Conservation (phyloP, 2,329 filamentous ascomycete genomes). For the Pseudofabraea citricarpa region DNA sequence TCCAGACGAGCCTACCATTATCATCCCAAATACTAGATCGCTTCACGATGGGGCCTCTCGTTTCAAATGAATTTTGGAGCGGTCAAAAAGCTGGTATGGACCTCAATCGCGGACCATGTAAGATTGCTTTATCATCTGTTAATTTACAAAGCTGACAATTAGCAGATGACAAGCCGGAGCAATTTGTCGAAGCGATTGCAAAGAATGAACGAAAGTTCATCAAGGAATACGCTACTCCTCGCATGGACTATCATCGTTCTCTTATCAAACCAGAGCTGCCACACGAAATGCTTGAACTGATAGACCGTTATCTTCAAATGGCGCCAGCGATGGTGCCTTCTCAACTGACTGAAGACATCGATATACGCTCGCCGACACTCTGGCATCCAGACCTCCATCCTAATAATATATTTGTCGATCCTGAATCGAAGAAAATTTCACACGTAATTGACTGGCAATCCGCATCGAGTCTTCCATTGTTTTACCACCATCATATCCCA, state of each 20-base stretch:
- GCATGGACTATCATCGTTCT: conserved; percentile 12
- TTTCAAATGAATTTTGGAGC: conserved; percentile 5
- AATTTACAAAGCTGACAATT: too few species aligned
- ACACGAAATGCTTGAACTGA: conserved; percentile 11
- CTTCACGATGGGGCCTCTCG: conserved; percentile 7
- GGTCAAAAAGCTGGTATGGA: conserved; percentile 9
- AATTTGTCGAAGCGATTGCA: conserved; percentile 10
- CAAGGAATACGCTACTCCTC: conserved; percentile 8
- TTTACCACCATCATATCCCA: conserved; percentile 12
- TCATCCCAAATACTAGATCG: conserved; percentile 6
- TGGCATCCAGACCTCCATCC: conserved; percentile 21
- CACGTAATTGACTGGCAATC: conserved; percentile 15
- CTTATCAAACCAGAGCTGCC: conserved; percentile 10
- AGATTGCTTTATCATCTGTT: conserved; percentile 2
- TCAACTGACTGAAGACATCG: neutral
- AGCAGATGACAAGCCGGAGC: conserved; percentile 3
- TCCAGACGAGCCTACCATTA: conserved; percentile 3
- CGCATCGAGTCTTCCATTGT: conserved; percentile 8
- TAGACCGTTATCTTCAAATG: conserved; percentile 13
- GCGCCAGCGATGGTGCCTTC: conserved; percentile 13
- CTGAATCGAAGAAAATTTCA: conserved; percentile 13
- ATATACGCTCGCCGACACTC: conserved; percentile 13
- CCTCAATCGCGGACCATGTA: conserved; percentile 9
- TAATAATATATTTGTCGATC: conserved; percentile 20
- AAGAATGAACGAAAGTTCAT: conserved; percentile 12